These are phyloP conservation scores for Botrytis cinerea DNA, from an alignment of 2,329 filamentous ascomycete genomes.

Conservation along the genomic window DNA sequence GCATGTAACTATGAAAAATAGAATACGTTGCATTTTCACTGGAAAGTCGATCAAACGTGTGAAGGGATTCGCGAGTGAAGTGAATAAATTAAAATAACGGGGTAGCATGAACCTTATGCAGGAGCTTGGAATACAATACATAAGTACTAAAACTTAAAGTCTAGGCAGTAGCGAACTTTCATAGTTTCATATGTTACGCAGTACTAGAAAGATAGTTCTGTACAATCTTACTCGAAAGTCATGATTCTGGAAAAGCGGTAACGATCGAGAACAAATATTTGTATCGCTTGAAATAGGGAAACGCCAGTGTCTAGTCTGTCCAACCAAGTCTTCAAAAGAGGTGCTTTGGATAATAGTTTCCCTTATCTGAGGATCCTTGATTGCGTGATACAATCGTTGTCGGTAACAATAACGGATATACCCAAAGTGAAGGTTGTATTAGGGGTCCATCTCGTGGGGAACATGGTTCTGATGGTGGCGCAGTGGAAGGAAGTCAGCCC, in stretches of 20 bases:
- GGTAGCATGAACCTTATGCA: background rate
- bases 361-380: background rate
- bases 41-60: slow-evolving; percentile 10
- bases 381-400: background rate
- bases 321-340: background rate
- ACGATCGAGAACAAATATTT: background rate
- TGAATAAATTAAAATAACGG: background rate
- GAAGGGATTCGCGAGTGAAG: background rate
- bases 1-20: background rate
- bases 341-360: background rate
- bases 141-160: background rate
- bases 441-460: background rate
- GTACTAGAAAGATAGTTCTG: background rate
- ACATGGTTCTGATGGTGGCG: slow-evolving; percentile 11
- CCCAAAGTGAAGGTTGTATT: background rate
- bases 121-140: background rate
- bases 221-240: background rate
- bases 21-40: background rate
- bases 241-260: background rate
- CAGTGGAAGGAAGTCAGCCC: slow-evolving; percentile 10
- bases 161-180: background rate
- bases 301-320: no score
- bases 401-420: background rate
- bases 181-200: background rate
- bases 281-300: background rate